These are phyloP conservation scores for Tilletia caries DNA, from an alignment of 1,284 basidiomycete genomes.

Conservation along the genomic window DNA sequence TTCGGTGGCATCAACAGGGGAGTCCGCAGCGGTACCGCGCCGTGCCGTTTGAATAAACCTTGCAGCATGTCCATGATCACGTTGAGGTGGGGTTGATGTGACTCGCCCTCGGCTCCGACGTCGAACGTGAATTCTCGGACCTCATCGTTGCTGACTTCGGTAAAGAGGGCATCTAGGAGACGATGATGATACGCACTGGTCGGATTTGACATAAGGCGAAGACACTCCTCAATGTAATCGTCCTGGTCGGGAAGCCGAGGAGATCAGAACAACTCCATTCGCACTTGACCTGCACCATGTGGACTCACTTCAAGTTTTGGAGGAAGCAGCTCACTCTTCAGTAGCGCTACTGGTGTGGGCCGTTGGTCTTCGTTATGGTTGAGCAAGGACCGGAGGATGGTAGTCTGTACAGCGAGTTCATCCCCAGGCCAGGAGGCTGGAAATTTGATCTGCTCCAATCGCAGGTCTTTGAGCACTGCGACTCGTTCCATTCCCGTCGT, in stretches of 20 bases:
- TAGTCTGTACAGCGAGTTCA: conserved; percentile 59
- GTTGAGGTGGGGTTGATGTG: conserved; percentile 68
- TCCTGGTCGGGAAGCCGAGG: conserved; percentile 55
- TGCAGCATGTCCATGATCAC: conserved; percentile 74
- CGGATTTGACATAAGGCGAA: conserved; percentile 69
- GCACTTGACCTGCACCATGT: no score
- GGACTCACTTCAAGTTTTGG: conserved; percentile 62
- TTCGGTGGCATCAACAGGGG: conserved; percentile 73
- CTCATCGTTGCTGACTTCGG: conserved; percentile 61
- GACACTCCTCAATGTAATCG: conserved; percentile 75
- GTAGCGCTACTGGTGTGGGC: conserved; percentile 78
- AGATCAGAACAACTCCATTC: background rate
- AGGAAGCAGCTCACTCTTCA: conserved; percentile 73
- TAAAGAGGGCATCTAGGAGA: conserved; percentile 35
- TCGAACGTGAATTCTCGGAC: conserved; percentile 77
- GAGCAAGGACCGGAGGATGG: conserved; percentile 76
- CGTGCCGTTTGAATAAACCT: conserved; percentile 78
- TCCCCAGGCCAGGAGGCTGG: conserved; percentile 66
- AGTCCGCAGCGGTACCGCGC: conserved; percentile 80
- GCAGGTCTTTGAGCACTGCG: conserved; percentile 72
- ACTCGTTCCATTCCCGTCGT: conserved; percentile 83
- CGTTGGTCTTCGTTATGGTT: conserved; percentile 78
- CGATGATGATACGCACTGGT: conserved; percentile 40
- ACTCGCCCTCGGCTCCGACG: conserved; percentile 66
- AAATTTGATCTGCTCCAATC: conserved; percentile 71